These are phyloP conservation scores for Macrocybe gigantea DNA, from an alignment of 768 basidiomycete species.

Conservation along the genomic window DNA sequence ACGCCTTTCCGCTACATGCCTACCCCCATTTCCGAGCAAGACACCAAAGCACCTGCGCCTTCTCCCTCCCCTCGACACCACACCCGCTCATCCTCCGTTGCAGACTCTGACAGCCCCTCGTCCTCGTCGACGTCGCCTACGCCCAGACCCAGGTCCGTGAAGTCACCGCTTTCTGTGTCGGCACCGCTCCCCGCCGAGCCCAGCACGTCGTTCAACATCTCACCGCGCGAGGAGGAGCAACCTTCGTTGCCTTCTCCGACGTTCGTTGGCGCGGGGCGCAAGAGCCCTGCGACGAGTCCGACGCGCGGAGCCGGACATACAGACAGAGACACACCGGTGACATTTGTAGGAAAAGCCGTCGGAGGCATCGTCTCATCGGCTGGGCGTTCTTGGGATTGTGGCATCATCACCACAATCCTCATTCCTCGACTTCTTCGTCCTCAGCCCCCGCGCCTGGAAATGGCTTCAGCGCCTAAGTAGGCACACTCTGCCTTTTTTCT, in stretches of 20 bases:
- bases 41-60: constrained; percentile 3
- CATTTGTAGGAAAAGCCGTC: constrained; percentile 35
- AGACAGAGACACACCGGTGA: constrained; percentile 7
- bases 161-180: constrained; percentile 24
- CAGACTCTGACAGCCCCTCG: constrained; percentile 1
- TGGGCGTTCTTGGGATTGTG: constrained; percentile 63
- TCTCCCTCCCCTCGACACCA: constrained; percentile 5
- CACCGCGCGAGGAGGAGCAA: constrained; percentile 12
- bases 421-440: no score
- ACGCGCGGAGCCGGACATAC: constrained; percentile 6
- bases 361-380: constrained; percentile 25
- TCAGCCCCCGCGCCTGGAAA: no score
- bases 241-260: constrained; percentile 9
- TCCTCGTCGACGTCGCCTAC: constrained; percentile 11
- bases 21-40: constrained; percentile 7
- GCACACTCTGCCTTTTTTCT: neutral
- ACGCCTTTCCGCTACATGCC: constrained; percentile 22
- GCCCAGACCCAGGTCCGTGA: constrained; percentile 10
- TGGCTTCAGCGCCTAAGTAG: neutral
- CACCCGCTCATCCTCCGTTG: neutral
- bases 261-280: constrained; percentile 6
- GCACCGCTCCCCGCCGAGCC: constrained; percentile 24
- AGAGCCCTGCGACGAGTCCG: constrained; percentile 7
- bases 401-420: constrained; percentile 13
- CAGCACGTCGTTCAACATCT: constrained; percentile 28